Base-by-base conservation (phyloP, 148 eudicot genomes). In the Rhododendron molle region DNA sequence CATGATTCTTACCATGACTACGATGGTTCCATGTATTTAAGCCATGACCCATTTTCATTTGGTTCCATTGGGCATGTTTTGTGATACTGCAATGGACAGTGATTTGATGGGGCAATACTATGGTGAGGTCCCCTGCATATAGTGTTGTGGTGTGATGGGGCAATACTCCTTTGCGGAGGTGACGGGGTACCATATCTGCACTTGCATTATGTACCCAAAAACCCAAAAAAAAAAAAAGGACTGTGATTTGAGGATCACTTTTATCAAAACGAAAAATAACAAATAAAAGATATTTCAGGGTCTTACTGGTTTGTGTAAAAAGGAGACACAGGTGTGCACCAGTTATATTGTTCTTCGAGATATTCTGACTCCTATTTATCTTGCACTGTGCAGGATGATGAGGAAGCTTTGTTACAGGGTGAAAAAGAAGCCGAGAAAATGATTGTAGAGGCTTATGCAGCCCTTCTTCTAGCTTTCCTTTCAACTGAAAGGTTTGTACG, bases 391-490 rank as follows among this genome's bases (percentile, higher is more conserved):
- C 91, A 97, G 99, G 98, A 95, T 80, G 95, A 89, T 46, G 98
- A 94, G 77, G 95, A 89, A 82, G 93, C 91, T 32, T 84, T 97
- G 65, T 86, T 92, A 83, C 95, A 92, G 89, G 98, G 96, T 81
- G 98, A 94, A 92, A 97, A 94, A 94, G 99, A 97, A 89, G 99
- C 99, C 23, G 99, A 97, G 87, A 95, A 97, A 85, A 97, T 93
- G 98, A 95, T 95, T 54, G 92, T 97, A 26, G 99, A 95, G 90
- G 99, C 98, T 58, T 97, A 97, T 89, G 87, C 99, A 38, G 98
- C 99, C 69, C 93, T 97, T 78, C 92, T 95, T 86, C 94, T 97
- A 54, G 99, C 99, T 38, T 97, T 97, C 87, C 98, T 95, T 89
- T 97, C 98, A 47, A 94, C 95, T 13, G 98, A 93, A 87, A 95